phyloP scores from a whole-genome alignment of 768 basidiomycete genomes.

The Boletellus ananiceps region DNA sequence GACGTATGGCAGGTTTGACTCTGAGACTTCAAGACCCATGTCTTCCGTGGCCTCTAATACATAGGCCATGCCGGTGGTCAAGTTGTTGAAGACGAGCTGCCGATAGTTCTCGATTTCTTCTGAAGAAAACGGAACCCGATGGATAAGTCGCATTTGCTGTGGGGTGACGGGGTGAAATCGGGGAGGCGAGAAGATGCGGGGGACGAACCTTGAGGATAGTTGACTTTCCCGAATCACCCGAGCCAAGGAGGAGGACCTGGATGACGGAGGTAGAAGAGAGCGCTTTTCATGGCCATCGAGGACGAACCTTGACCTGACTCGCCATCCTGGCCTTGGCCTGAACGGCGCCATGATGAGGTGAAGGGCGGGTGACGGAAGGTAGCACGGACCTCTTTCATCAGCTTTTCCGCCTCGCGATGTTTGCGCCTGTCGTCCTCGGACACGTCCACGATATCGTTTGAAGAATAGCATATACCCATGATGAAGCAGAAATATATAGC shows the following conservation, averaged over 20 bases:
- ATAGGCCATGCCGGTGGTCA: constrained; percentile 79
- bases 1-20: constrained; percentile 54
- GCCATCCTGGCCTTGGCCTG: constrained; percentile 74
- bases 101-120: constrained; percentile 86
- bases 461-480: constrained; percentile 83
- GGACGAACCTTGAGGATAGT: constrained; percentile 75
- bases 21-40: constrained; percentile 70
- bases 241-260: constrained; percentile 84
- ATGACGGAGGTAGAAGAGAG: neutral
- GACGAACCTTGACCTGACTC: constrained; percentile 66
- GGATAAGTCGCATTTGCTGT: constrained; percentile 96
- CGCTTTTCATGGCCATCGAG: neutral
- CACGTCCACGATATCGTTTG: constrained; percentile 49
- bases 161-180: constrained; percentile 1
- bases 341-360: neutral
- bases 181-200: neutral
- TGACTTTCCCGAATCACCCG: constrained; percentile 91
- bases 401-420: constrained; percentile 71
- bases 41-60: constrained; percentile 88
- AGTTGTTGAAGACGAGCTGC: constrained; percentile 89
- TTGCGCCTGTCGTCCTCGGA: constrained; percentile 63
- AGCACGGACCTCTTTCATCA: constrained; percentile 63
- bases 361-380: no score
- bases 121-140: constrained; percentile 74
- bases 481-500: neutral